Evolutionary conservation across 345 rosid species (phyloP).

Genomic region (Eucalyptus victrix): DNA sequence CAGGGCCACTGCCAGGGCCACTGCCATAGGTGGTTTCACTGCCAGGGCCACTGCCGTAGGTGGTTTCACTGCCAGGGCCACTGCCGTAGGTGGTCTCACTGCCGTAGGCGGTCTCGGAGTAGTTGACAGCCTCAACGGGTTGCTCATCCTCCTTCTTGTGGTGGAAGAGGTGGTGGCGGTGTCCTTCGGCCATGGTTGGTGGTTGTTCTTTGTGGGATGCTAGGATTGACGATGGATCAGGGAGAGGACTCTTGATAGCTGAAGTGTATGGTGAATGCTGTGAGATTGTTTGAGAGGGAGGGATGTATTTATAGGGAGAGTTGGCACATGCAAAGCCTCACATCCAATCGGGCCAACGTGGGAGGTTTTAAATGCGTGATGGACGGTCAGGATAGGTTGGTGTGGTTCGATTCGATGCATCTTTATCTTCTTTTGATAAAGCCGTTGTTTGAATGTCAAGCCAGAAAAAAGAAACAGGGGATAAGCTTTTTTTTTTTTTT

Average conservation of each 20-base stretch:
- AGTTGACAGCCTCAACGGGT: not conserved
- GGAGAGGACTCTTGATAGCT: not conserved
- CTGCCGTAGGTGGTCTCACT: not conserved
- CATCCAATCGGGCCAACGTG: not conserved
- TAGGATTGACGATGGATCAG: not conserved
- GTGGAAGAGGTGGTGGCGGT: conserved; percentile 35
- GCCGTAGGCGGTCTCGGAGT: conserved; percentile 3
- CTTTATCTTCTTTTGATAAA: not conserved
- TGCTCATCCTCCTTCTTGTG: conserved; percentile 17
- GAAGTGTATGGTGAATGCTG: not conserved
- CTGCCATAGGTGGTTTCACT: not conserved
- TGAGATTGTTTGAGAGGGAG: not conserved
- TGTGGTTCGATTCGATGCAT: not conserved
- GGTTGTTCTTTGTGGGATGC: not conserved
- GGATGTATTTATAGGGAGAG: not conserved
- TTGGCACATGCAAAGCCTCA: not conserved
- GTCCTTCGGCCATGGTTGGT: conserved; percentile 26
- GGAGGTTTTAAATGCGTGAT: not conserved
- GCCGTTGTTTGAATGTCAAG: not conserved
- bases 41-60: not conserved
- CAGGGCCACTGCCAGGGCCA: not conserved
- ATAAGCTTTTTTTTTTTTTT: not conserved
- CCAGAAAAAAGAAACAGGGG: not conserved
- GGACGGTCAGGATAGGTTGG: not conserved
- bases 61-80: not conserved